phyloP scores from a whole-genome alignment of 495 filamentous ascomycete species.

The Xeromyces bisporus region DNA sequence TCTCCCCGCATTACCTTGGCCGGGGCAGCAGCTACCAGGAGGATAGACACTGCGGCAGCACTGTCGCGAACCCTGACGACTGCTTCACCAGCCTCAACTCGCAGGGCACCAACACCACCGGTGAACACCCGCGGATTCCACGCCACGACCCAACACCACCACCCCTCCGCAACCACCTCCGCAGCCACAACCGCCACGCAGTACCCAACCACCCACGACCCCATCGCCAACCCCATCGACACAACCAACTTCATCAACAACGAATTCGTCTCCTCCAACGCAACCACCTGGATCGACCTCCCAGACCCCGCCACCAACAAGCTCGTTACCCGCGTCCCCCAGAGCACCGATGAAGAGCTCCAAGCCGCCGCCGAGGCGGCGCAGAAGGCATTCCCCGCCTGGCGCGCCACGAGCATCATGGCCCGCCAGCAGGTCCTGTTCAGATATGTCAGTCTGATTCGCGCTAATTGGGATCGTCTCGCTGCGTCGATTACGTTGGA shows the following conservation, averaged over 20 bases:
- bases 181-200: slow-evolving; percentile 43
- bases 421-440: slow-evolving; percentile 93
- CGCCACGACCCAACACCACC: slow-evolving; percentile 42
- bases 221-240: slow-evolving; percentile 54
- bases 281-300: slow-evolving; percentile 77
- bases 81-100: slow-evolving; percentile 3
- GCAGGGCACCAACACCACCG: slow-evolving; percentile 8
- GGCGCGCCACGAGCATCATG: slow-evolving; percentile 72
- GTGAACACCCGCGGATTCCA: slow-evolving; percentile 30
- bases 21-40: slow-evolving; percentile 9
- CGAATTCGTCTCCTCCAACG: slow-evolving; percentile 58
- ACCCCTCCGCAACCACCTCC: slow-evolving; percentile 30
- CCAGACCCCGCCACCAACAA: slow-evolving; percentile 96
- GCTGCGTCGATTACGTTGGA: slow-evolving; percentile 93
- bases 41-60: slow-evolving; percentile 8
- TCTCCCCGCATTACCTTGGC: slow-evolving; percentile 25
- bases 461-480: slow-evolving; percentile 87
- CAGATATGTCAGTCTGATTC: slow-evolving; percentile 77
- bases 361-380: slow-evolving; percentile 75
- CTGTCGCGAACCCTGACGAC: slow-evolving; percentile 16
- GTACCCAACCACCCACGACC: slow-evolving; percentile 72
- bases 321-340: slow-evolving; percentile 91
- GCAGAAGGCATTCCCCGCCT: slow-evolving; percentile 74
- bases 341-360: slow-evolving; percentile 83
- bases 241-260: slow-evolving; percentile 92